These are phyloP conservation scores for Zasmidium citrigriseum DNA, from an alignment of 2,329 filamentous ascomycete genomes.

Conservation along the genomic window DNA sequence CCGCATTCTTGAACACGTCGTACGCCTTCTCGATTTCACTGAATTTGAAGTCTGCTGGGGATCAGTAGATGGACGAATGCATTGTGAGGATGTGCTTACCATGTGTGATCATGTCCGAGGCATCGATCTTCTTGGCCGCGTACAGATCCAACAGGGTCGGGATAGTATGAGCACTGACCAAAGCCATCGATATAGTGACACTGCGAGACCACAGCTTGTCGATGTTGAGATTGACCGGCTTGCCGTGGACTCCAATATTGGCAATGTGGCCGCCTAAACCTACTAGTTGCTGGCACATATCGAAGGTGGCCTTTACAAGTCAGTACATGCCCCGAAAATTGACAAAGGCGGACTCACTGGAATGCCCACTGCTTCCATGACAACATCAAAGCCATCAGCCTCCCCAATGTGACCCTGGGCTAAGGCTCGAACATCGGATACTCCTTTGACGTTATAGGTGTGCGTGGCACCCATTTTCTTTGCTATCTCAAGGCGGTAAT, in stretches of 20 bases:
- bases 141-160: conserved; percentile 27
- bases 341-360: conserved; percentile 42
- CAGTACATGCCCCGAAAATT: neutral
- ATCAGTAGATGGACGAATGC: neutral
- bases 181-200: conserved; percentile 27
- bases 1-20: conserved; percentile 27
- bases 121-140: conserved; percentile 27
- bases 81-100: too few relatives aligned
- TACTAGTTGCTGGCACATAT: conserved; percentile 56
- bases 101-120: conserved; percentile 27
- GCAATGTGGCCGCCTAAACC: conserved; percentile 57
- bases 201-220: conserved; percentile 58
- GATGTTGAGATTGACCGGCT: conserved; percentile 54
- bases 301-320: conserved; percentile 39
- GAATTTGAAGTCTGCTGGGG: conserved; percentile 29
- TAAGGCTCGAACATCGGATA: conserved; percentile 42
- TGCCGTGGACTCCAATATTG: conserved; percentile 61
- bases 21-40: conserved; percentile 30
- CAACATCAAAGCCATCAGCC: conserved; percentile 57
- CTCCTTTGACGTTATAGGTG: conserved; percentile 42
- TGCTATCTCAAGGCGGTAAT: conserved; percentile 50
- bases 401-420: conserved; percentile 45
- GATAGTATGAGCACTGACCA: conserved; percentile 30
- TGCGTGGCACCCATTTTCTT: conserved; percentile 52
- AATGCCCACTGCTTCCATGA: conserved; percentile 60